Conservation (phyloP, 108 stramenopile genomes). For the Cylindrotheca closterium region DNA sequence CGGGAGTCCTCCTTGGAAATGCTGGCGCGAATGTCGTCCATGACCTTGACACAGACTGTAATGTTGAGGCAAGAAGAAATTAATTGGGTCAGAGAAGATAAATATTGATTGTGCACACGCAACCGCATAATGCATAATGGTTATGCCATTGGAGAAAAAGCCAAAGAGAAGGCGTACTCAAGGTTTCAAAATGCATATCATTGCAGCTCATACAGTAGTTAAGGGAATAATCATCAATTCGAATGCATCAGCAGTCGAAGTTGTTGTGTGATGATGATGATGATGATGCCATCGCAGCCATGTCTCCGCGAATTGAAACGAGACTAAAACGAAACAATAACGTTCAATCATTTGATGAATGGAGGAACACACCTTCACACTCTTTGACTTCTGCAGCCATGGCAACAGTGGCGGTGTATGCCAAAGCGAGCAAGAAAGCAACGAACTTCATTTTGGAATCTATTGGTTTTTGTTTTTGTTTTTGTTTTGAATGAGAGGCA, state of each 20-base stretch:
- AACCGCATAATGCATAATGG: too few species aligned
- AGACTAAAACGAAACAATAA: too few species aligned
- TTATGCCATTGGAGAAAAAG: too few species aligned
- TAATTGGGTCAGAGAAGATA: neutral
- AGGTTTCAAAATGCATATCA: too few species aligned
- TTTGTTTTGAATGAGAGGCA: neutral
- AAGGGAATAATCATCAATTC: too few species aligned
- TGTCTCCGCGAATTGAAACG: too few species aligned
- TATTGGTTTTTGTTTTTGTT: neutral
- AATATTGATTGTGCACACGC: too few species aligned
- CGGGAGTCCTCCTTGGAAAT: conserved; percentile 60
- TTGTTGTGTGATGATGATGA: too few species aligned
- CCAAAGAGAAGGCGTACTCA: too few species aligned
- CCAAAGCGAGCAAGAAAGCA: conserved; percentile 14
- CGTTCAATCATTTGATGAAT: neutral
- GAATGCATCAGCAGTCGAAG: too few species aligned
- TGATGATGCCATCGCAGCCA: too few species aligned
- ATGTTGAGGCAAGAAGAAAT: neutral
- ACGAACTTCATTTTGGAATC: conserved; percentile 33
- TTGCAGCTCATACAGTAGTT: too few species aligned
- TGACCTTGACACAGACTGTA: conserved; percentile 88
- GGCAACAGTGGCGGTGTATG: conserved; percentile 10
- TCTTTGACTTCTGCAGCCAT: conserved; percentile 29
- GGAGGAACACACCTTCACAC: conserved; percentile 32
- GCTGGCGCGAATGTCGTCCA: conserved; percentile 74